phyloP scores from a whole-genome alignment of 73 alveolate species.

The Durusdinium trenchii region DNA sequence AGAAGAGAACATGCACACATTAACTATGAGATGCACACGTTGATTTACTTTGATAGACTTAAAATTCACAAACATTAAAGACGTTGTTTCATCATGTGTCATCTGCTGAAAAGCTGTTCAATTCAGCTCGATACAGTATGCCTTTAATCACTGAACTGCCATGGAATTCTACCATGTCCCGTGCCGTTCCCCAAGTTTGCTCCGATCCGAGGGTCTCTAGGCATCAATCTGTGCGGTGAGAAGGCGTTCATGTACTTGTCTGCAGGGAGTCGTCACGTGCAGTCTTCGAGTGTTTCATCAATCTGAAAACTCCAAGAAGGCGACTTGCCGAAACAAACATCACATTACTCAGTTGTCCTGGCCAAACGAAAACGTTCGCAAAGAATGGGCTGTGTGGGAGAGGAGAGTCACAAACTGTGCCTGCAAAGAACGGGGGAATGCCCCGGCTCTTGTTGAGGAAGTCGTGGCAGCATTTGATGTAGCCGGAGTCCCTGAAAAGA shows the following conservation, averaged over 20 bases:
- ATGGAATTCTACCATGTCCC: background rate
- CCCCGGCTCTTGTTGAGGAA: background rate
- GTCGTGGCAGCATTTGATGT: background rate
- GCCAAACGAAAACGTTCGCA: background rate
- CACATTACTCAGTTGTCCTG: background rate
- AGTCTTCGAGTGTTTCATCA: background rate
- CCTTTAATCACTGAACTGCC: background rate
- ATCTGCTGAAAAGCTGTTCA: background rate
- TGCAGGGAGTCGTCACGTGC: background rate
- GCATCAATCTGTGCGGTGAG: slow-evolving; percentile 21
- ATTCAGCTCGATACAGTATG: background rate
- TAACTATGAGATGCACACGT: background rate
- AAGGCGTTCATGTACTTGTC: slow-evolving; percentile 36
- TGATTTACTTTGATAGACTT: background rate
- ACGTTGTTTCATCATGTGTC: background rate
- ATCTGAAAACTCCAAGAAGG: too few species aligned
- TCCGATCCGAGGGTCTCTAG: slow-evolving; percentile 42
- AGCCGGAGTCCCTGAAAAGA: too few species aligned
- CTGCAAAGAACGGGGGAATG: slow-evolving; percentile 19
- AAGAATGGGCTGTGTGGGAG: background rate
- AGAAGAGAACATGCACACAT: too few species aligned
- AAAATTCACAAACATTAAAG: background rate
- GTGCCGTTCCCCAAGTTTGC: background rate
- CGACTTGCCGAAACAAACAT: too few species aligned
- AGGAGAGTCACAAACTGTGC: too few species aligned